phyloP scores from a whole-genome alignment of 2,329 filamentous ascomycete species.

The Myriosclerotinia curreyana region DNA sequence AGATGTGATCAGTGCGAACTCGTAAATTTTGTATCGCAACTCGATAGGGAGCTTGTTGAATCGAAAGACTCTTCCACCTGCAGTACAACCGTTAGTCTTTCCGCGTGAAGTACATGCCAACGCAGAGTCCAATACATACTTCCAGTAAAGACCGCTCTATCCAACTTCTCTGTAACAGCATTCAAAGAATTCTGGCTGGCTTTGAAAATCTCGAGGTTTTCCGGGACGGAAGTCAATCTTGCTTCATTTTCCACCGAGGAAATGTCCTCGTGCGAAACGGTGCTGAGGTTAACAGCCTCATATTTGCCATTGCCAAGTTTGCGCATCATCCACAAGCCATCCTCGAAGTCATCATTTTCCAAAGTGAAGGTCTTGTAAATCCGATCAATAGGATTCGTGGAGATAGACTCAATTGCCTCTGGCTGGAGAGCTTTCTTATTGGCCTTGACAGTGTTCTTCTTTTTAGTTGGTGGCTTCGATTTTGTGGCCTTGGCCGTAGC shows the following conservation, averaged over 20 bases:
- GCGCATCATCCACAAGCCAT: conserved; percentile 29
- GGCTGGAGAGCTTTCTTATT: not conserved
- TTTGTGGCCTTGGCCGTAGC: not conserved
- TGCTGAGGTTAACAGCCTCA: conserved; percentile 27
- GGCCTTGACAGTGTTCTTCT: not conserved
- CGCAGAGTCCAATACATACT: conserved; percentile 20
- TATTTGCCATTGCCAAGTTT: conserved; percentile 25
- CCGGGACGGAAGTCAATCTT: conserved; percentile 20
- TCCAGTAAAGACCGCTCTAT: conserved; percentile 26
- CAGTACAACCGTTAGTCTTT: not conserved
- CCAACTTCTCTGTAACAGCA: conserved; percentile 20
- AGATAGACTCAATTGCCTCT: not conserved
- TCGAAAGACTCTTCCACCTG: conserved; percentile 27
- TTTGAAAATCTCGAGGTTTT: conserved; percentile 17
- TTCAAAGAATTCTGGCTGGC: conserved; percentile 23
- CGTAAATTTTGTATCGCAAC: conserved; percentile 27
- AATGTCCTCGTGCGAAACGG: conserved; percentile 18
- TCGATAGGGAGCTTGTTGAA: conserved; percentile 28
- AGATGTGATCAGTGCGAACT: conserved; percentile 23
- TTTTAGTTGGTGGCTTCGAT: not conserved
- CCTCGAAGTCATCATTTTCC: conserved; percentile 22
- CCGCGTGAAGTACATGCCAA: not conserved
- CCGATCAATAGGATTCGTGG: conserved; percentile 9
- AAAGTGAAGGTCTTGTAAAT: conserved; percentile 25
- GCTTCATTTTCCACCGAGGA: conserved; percentile 26